These are phyloP conservation scores for Eucalyptus marginata DNA, from an alignment of 345 rosid species.

Conservation along the genomic window DNA sequence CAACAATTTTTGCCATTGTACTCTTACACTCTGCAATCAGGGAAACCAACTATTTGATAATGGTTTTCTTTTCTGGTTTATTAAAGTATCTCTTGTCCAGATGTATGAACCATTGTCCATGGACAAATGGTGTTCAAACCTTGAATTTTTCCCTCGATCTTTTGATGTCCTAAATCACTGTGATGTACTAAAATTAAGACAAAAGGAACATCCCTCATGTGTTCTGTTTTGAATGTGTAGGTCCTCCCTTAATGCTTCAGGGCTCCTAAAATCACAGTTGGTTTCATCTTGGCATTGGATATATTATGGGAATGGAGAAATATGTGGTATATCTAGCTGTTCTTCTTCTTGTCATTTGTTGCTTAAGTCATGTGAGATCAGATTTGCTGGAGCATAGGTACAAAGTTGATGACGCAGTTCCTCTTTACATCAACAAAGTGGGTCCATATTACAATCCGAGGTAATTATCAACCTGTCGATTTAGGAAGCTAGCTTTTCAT, in stretches of 20 bases:
- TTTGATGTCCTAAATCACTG: neutral
- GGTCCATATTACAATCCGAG: conserved; percentile 78
- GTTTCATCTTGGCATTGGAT: neutral
- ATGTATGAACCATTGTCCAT: neutral
- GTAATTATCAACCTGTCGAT: conserved; percentile 1
- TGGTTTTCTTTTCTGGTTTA: neutral
- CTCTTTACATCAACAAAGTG: conserved; percentile 65
- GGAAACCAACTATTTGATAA: neutral
- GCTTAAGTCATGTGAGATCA: conserved; percentile 27
- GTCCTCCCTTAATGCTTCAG: neutral
- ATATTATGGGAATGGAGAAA: neutral
- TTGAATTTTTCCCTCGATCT: neutral
- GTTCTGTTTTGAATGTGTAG: neutral
- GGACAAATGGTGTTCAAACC: neutral
- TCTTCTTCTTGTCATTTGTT: conserved; percentile 19
- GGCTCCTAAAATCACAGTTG: neutral
- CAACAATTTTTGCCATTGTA: neutral
- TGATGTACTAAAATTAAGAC: neutral
- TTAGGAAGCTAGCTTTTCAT: neutral
- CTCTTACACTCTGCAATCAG: neutral
- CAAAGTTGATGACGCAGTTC: conserved; percentile 45
- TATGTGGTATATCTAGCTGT: conserved; percentile 2
- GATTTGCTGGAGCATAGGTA: conserved; percentile 55
- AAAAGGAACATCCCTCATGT: neutral
- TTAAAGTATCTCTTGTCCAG: neutral